Evolutionary conservation across 2,329 filamentous ascomycete genomes (phyloP), one percentile per base, ranked within the genome.

Genomic region (Fusarium sp.): DNA sequence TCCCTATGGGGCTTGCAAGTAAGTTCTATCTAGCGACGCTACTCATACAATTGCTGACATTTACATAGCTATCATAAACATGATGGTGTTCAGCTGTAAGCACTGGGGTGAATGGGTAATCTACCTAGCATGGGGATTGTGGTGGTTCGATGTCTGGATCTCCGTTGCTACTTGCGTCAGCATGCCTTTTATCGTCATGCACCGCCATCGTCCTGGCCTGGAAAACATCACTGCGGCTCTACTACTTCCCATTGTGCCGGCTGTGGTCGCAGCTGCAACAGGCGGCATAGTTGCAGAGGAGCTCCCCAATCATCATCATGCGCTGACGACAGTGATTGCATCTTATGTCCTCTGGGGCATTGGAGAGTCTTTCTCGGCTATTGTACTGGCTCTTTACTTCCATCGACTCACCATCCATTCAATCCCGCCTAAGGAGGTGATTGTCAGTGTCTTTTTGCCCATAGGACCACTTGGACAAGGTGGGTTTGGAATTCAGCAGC

Each of bases 331-430:
- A 0, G 73, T 93, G 23, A 80, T 92, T n/a, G 82, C 82, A 18
- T 89, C 85, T 5, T 93, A 92, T 74, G 81, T 92, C 18, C 85
- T 93, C 69, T 92, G 89, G 89, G 90, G 90, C 1, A 87, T 88
- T 60, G 88, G 89, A 7, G 83, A 80, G 71, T 78, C 78, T 34
- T 82, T 93, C 53, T 87, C 89, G 3, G 85, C 89, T 77, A 83
- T 85, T 43, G 85, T 92, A 21, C 80, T 92, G 27, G 88, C 87
- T 13, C 85, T 93, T 40, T 93, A 93, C 78, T 92, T 91, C 74
- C 88, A 90, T 63, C 88, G 90, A 13, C 82, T 93, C 12, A 88
- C 87, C 6, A 77, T 92, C 4, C 87, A 92, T 78, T 88, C 89
- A 41, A 82, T 92, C 16, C 90, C 90, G 0, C 86, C 89, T 2